Percentiles rank a stretch among this genome's conserved stretches.
Evolutionary conservation across 116 monocot species (phyloP).

Genomic region (Posidonia oceanica): DNA sequence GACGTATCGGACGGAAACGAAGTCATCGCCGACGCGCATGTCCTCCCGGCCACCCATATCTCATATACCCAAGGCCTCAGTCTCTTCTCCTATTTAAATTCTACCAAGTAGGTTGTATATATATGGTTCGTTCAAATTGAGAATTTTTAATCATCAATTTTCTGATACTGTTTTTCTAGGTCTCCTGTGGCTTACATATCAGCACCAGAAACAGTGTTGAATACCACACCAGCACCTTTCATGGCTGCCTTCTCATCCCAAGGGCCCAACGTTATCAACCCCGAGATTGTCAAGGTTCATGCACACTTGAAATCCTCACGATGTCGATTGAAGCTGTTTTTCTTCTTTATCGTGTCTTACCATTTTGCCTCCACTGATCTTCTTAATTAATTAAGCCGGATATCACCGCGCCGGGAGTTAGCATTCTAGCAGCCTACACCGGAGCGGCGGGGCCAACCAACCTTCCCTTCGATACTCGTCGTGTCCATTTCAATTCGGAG

Average conservation of each 20-base stretch:
- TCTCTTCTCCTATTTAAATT: constrained; percentile 42
- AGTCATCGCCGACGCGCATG: constrained; percentile 40
- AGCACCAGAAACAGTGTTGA: constrained; percentile 18
- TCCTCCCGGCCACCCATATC: constrained; percentile 60
- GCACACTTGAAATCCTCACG: background rate
- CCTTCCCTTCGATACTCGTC: constrained; percentile 26
- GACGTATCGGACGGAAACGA: constrained; percentile 18
- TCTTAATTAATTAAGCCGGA: constrained; percentile 37
- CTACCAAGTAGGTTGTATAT: constrained; percentile 9
- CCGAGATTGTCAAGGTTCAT: constrained; percentile 64
- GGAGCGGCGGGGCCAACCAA: constrained; percentile 17
- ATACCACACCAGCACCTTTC: constrained; percentile 47
- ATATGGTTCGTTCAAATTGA: too few species aligned
- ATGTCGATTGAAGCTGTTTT: background rate
- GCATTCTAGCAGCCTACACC: constrained; percentile 51
- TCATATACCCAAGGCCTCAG: constrained; percentile 25
- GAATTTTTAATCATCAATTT: too few species aligned
- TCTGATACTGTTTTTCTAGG: constrained; percentile 10
- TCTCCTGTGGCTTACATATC: constrained; percentile 34
- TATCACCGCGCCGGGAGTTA: constrained; percentile 75
- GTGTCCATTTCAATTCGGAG: constrained; percentile 31
- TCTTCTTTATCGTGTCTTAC: background rate
- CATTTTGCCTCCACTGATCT: background rate
- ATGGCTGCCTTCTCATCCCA: constrained; percentile 82
- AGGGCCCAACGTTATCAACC: constrained; percentile 48